Percentiles rank a stretch among this genome's conserved stretches.
Conservation (phyloP, 352 stramenopile species). For the Phytopythium aichiense region DNA sequence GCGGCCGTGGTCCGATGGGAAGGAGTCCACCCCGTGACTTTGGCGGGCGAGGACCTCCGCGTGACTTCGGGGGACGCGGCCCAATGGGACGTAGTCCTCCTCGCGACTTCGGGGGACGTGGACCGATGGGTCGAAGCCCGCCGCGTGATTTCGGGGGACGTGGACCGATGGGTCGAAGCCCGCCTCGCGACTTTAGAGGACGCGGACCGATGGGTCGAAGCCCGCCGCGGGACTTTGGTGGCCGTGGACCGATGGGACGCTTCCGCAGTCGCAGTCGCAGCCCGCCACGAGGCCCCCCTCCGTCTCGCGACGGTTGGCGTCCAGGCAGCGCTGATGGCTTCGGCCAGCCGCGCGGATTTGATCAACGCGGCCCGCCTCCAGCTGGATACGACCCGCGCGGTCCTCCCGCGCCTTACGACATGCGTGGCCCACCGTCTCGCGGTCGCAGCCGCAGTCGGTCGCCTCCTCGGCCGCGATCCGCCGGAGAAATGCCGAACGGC, state of each 20-base stretch:
- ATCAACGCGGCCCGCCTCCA: conserved; percentile 17
- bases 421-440: conserved; percentile 16
- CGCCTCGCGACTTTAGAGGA: background rate
- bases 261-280: conserved; percentile 12
- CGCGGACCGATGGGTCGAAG: background rate
- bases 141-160: background rate
- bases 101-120: conserved; percentile 18
- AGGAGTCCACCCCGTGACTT: conserved; percentile 19
- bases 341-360: conserved; percentile 20
- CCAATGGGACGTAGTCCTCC: conserved; percentile 11
- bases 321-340: conserved; percentile 11
- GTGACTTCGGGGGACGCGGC: conserved; percentile 15
- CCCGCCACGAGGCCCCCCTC: background rate
- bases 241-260: background rate
- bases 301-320: background rate
- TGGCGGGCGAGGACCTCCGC: conserved; percentile 4
- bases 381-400: conserved; percentile 19
- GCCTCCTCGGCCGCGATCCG: conserved; percentile 22
- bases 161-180: conserved; percentile 10
- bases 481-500: conserved; percentile 19
- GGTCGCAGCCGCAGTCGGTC: conserved; percentile 28
- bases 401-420: conserved; percentile 20
- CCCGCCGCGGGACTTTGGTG: background rate
- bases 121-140: conserved; percentile 3
- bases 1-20: conserved; percentile 12